A percentile compares a stretch with the other conserved stretches of the same genome.
Evolutionary conservation across 2,329 filamentous ascomycete species (phyloP).

Genomic region (Cladophialophora exuberans): DNA sequence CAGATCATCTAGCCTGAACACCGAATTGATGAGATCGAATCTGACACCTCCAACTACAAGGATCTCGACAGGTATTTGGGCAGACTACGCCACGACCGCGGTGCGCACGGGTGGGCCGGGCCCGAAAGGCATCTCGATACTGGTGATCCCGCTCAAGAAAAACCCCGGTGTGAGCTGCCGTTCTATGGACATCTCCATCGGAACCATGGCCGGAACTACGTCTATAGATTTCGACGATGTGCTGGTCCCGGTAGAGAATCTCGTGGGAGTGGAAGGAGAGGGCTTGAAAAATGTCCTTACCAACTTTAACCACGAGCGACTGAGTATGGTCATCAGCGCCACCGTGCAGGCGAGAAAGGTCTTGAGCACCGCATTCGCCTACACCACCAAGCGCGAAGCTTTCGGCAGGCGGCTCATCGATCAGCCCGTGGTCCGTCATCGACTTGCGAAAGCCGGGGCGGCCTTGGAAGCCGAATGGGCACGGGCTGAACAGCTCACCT

Average conservation of each 20-base stretch:
- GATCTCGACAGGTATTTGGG: slow-evolving; percentile 75
- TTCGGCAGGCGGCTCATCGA: slow-evolving; percentile 71
- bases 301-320: slow-evolving; percentile 78
- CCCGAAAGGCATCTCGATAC: slow-evolving; percentile 63
- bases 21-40: too few species aligned
- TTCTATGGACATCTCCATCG: slow-evolving; percentile 66
- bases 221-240: slow-evolving; percentile 73
- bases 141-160: slow-evolving; percentile 69
- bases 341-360: slow-evolving; percentile 66
- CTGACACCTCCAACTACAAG: slow-evolving; percentile 78
- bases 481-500: slow-evolving; percentile 55
- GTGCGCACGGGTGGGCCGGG: slow-evolving; percentile 69
- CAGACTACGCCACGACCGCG: slow-evolving; percentile 69
- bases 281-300: slow-evolving; percentile 76
- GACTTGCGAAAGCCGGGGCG: slow-evolving; percentile 70
- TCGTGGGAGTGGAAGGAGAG: slow-evolving; percentile 69
- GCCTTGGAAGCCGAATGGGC: slow-evolving; percentile 70
- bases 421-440: slow-evolving; percentile 72
- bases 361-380: slow-evolving; percentile 62
- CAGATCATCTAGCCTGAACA: too few species aligned
- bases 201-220: slow-evolving; percentile 67
- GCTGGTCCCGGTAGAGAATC: slow-evolving; percentile 68
- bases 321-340: slow-evolving; percentile 66
- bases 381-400: slow-evolving; percentile 66
- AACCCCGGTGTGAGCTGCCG: slow-evolving; percentile 69